phyloP scores from a whole-genome alignment of 2,329 filamentous ascomycete genomes.

The Graphilbum sp. region DNA sequence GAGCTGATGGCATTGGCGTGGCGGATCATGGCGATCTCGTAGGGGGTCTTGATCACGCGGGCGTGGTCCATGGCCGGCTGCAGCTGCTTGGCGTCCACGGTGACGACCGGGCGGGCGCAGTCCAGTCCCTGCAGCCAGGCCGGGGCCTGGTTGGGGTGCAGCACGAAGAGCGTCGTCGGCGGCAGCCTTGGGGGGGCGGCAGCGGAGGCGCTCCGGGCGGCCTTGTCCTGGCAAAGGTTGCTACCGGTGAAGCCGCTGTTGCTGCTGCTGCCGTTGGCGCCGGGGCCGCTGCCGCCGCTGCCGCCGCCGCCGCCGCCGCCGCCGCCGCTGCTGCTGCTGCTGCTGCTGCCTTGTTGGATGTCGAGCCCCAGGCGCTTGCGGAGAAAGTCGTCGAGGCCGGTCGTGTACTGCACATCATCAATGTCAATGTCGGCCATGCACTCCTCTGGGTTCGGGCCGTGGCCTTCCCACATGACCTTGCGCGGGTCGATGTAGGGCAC shows the following conservation, averaged over 20 bases:
- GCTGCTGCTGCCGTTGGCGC: background rate
- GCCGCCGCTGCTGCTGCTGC: background rate
- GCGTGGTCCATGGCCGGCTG: conserved; percentile 61
- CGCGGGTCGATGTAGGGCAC: conserved; percentile 51
- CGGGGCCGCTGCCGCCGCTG: background rate
- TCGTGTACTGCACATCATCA: conserved; percentile 49
- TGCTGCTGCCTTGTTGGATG: background rate
- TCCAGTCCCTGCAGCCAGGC: conserved; percentile 1
- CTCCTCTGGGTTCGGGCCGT: conserved; percentile 41
- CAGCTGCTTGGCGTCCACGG: conserved; percentile 36
- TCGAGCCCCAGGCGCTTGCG: conserved; percentile 12
- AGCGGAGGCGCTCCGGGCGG: conserved; percentile 9
- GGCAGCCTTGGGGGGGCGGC: background rate
- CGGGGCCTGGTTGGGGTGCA: conserved; percentile 19
- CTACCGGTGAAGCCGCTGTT: conserved; percentile 2
- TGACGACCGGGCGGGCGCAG: conserved; percentile 8
- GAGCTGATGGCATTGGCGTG: conserved; percentile 69
- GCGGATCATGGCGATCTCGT: conserved; percentile 69
- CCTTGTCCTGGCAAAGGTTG: conserved; percentile 7
- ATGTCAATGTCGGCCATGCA: conserved; percentile 49
- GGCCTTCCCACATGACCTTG: conserved; percentile 47
- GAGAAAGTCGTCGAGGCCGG: conserved; percentile 32
- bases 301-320: background rate
- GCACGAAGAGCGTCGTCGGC: conserved; percentile 24
- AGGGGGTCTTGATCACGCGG: conserved; percentile 69